These are phyloP conservation scores for Aspergillus awamori DNA, from an alignment of 2,329 filamentous ascomycete species.

Conservation along the genomic window DNA sequence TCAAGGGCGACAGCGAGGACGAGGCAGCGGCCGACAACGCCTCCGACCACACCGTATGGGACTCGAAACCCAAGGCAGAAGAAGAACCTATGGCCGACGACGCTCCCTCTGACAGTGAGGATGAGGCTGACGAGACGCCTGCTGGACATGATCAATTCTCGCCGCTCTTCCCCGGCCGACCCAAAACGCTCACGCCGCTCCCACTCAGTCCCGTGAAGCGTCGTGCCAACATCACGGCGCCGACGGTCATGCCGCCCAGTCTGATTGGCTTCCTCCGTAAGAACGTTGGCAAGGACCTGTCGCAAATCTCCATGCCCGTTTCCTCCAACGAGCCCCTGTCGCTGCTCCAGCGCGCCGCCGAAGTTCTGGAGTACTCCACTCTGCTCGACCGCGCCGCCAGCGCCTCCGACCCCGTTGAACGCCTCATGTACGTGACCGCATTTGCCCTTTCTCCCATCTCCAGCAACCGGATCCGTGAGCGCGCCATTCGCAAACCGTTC, in stretches of 20 bases:
- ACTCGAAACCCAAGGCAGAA: slow-evolving; percentile 48
- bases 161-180: slow-evolving; percentile 71
- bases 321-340: slow-evolving; percentile 93
- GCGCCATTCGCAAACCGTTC: slow-evolving; percentile 92
- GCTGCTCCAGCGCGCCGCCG: slow-evolving; percentile 81
- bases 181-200: slow-evolving; percentile 75
- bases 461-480: slow-evolving; percentile 79
- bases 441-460: slow-evolving; percentile 91
- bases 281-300: slow-evolving; percentile 96
- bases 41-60: slow-evolving; percentile 45
- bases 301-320: slow-evolving; percentile 95
- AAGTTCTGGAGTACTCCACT: slow-evolving; percentile 87
- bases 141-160: slow-evolving; percentile 42
- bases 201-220: slow-evolving; percentile 70
- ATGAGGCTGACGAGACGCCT: slow-evolving; percentile 51
- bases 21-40: slow-evolving; percentile 53
- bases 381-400: slow-evolving; percentile 75
- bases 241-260: slow-evolving; percentile 81
- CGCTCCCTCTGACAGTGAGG: slow-evolving; percentile 66
- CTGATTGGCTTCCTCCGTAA: slow-evolving; percentile 93
- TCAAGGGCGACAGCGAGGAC: slow-evolving; percentile 71
- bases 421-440: slow-evolving; percentile 81
- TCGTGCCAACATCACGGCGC: slow-evolving; percentile 69
- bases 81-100: slow-evolving; percentile 58
- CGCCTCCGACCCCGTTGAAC: slow-evolving; percentile 62